Evolutionary conservation across 2,329 filamentous ascomycete genomes (phyloP).

Genomic region (Alternaria angustiovoidea): DNA sequence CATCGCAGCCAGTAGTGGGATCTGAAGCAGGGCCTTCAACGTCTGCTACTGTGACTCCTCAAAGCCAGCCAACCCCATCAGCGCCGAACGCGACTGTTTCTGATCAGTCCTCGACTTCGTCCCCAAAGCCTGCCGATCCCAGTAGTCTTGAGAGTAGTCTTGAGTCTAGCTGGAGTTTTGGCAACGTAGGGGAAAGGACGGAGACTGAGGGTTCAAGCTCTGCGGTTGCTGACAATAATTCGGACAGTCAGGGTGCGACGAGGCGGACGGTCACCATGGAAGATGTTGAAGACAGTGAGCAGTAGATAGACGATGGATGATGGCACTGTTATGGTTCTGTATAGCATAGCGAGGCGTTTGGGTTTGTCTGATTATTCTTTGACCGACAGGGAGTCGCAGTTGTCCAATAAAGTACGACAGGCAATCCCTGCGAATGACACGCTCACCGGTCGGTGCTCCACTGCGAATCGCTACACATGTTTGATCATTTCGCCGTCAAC

Average conservation of each 20-base stretch:
- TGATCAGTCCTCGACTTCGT: conserved; percentile 18
- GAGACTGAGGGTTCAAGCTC: conserved; percentile 42
- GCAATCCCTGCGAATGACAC: conserved; percentile 18
- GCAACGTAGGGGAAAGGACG: conserved; percentile 34
- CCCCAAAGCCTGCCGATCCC: conserved; percentile 38
- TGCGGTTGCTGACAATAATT: conserved; percentile 35
- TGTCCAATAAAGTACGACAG: conserved; percentile 7
- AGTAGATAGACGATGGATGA: conserved; percentile 21
- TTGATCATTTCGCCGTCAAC: background rate
- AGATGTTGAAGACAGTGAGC: conserved; percentile 41
- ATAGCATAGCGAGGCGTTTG: conserved; percentile 52
- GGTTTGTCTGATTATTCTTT: conserved; percentile 13
- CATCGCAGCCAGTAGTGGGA: conserved; percentile 1
- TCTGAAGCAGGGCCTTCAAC: conserved; percentile 7
- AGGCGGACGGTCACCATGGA: conserved; percentile 44
- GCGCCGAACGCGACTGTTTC: conserved; percentile 11
- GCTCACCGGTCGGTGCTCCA: conserved; percentile 14
- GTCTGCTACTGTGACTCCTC: conserved; percentile 12
- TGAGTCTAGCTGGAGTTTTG: conserved; percentile 50
- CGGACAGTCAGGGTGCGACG: conserved; percentile 31
- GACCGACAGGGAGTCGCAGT: conserved; percentile 1
- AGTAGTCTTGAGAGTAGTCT: conserved; percentile 44
- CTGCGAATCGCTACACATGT: conserved; percentile 11
- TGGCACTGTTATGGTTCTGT: conserved; percentile 15
- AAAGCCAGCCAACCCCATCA: conserved; percentile 10